Base-by-base conservation (phyloP, 2,329 filamentous ascomycete species). In the Lecanicillium sp. region DNA sequence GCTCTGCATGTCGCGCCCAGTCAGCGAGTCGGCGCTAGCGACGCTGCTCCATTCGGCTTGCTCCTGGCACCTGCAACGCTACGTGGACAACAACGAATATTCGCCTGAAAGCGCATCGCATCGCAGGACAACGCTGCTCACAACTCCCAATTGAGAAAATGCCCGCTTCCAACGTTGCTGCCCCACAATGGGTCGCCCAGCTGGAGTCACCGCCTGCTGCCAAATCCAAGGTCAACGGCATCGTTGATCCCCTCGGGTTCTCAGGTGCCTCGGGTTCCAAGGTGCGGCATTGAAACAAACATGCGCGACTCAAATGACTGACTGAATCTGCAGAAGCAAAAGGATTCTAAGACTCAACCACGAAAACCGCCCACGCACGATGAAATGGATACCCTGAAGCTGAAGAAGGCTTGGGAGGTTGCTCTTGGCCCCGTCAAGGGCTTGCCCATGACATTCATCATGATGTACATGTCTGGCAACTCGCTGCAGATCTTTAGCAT, bases 381-480 rank as follows among this genome's bases (percentile, higher is more conserved):
- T 53, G 89, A 97, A 65, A 96, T 89, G 74, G 90, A 97, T 60
- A 88, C 84, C 17, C 72, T 98, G 46, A 97, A 97, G 71, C 70
- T 98, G 53, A 98, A 98, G 67, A 98, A 98, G 63, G 92, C 92
- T 0, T 98, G 92, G 92, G 92, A 98, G 64, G 77, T 98, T 32
- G 90, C 92, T 30, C 78, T 98, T 34, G 90, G 84, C 3, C 92
- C 92, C 1, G 83, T 92, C 46, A 98, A 98, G 69, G 81, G 84
- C 58, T 72, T 98, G 33, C 92, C 92, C 42, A 98, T 98, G 92
- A 97, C 94, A 41, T 89, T 83, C 46, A 90, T 98, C 60, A 96
- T 96, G 81, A 97, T 97, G 88, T 98, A 98, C 74, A 98, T 98
- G 92, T 94, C 90, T 22, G 92, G 92, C 55, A 98, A 97, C 68